A percentile compares a stretch with the other conserved stretches of the same genome.
Evolutionary conservation across 2,329 filamentous ascomycete species (phyloP).

Genomic region (Fusarium anguioides): DNA sequence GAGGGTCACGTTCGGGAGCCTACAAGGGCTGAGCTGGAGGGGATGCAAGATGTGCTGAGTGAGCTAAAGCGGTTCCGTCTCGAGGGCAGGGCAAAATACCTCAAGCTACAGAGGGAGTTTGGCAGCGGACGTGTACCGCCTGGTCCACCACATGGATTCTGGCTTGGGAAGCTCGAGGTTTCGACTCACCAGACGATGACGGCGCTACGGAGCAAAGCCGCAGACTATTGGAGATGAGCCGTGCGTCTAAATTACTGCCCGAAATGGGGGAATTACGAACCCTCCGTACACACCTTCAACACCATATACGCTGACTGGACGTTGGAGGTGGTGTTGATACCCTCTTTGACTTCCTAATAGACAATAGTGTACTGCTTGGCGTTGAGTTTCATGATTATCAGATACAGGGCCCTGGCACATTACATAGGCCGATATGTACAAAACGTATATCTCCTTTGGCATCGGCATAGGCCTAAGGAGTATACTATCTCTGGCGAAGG

Average conservation of each 20-base stretch:
- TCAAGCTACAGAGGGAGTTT: constrained; percentile 20
- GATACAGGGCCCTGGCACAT: neutral
- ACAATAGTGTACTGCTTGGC: neutral
- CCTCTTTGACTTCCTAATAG: neutral
- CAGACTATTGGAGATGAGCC: constrained; percentile 28
- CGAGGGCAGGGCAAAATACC: constrained; percentile 47
- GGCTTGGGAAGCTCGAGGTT: constrained; percentile 48
- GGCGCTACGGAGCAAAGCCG: constrained; percentile 1
- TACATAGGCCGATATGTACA: neutral
- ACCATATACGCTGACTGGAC: neutral
- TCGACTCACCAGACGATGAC: constrained; percentile 13
- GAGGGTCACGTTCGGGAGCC: constrained; percentile 44
- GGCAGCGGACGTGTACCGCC: constrained; percentile 13
- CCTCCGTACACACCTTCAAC: neutral
- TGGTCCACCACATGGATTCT: constrained; percentile 50
- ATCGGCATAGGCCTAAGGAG: neutral
- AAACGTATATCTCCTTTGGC: neutral
- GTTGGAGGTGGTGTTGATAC: neutral
- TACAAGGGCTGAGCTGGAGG: constrained; percentile 44
- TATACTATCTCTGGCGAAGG: neutral
- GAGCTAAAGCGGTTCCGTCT: constrained; percentile 56
- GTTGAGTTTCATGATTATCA: neutral
- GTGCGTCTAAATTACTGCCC: neutral
- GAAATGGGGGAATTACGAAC: no score
- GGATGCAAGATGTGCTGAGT: constrained; percentile 58